Evolutionary conservation across 2,329 filamentous ascomycete genomes (phyloP).

Genomic region (Fusarium sp.): DNA sequence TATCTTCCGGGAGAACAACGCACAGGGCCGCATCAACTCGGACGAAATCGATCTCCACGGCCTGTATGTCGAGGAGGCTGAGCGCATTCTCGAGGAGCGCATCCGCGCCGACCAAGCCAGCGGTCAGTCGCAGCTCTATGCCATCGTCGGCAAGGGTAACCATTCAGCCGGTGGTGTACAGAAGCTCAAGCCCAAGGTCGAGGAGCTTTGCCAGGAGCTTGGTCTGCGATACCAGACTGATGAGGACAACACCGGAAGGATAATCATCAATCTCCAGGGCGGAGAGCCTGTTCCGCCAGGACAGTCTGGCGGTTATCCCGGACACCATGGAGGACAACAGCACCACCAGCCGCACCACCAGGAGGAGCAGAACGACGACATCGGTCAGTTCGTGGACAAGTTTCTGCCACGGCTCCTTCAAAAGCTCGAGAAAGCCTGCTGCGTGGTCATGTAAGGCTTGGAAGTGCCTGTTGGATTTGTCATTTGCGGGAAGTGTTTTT

Average conservation of each 20-base stretch:
- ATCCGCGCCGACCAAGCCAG: slow-evolving; percentile 80
- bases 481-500: slow-evolving; percentile 4
- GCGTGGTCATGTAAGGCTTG: slow-evolving; percentile 74
- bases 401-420: slow-evolving; percentile 69
- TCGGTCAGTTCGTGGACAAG: slow-evolving; percentile 70
- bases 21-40: slow-evolving; percentile 73
- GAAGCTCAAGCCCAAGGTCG: slow-evolving; percentile 95
- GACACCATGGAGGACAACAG: slow-evolving; percentile 54
- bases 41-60: slow-evolving; percentile 97
- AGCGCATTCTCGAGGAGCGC: slow-evolving; percentile 86
- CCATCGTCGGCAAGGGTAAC: slow-evolving; percentile 96
- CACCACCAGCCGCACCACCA: slow-evolving; percentile 58
- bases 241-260: slow-evolving; percentile 88
- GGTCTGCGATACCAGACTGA: slow-evolving; percentile 87
- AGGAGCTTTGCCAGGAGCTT: slow-evolving; percentile 84
- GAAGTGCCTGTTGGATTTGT: slow-evolving; percentile 16
- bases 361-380: slow-evolving; percentile 60
- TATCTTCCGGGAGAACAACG: slow-evolving; percentile 97
- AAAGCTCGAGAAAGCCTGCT: slow-evolving; percentile 76
- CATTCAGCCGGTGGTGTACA: slow-evolving; percentile 85
- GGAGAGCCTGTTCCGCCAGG: slow-evolving; percentile 68
- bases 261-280: slow-evolving; percentile 87
- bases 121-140: slow-evolving; percentile 86
- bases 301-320: slow-evolving; percentile 50
- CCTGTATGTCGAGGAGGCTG: slow-evolving; percentile 93